phyloP scores from a whole-genome alignment of 176 grass and related monocot species.

The Bothriochloa decipiens region DNA sequence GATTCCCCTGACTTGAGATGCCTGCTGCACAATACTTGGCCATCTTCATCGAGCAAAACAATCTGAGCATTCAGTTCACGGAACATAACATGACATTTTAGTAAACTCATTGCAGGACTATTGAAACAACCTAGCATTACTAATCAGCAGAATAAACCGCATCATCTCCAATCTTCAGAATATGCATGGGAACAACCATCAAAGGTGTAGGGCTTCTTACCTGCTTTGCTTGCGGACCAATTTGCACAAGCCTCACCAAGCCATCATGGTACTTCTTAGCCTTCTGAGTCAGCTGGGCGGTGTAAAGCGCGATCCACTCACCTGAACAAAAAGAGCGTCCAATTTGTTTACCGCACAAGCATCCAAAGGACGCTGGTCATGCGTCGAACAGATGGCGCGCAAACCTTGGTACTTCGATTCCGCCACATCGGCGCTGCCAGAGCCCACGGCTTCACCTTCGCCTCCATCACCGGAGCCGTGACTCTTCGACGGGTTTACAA shows the following conservation, averaged over 20 bases:
- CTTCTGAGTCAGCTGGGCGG: slow-evolving; percentile 72
- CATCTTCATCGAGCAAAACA: slow-evolving; percentile 69
- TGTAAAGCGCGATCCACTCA: slow-evolving; percentile 72
- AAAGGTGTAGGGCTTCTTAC: slow-evolving; percentile 32
- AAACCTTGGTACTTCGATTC: slow-evolving; percentile 37
- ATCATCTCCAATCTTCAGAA: background rate
- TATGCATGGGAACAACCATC: background rate
- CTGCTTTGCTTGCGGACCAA: slow-evolving; percentile 60
- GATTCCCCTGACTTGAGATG: slow-evolving; percentile 65
- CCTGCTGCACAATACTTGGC: slow-evolving; percentile 50
- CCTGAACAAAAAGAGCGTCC: background rate
- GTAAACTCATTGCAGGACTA: slow-evolving; percentile 3
- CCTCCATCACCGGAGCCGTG: background rate
- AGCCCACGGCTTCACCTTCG: slow-evolving; percentile 5
- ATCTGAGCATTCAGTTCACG: slow-evolving; percentile 50
- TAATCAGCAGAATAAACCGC: background rate
- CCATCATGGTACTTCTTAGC: slow-evolving; percentile 84
- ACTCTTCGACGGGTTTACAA: slow-evolving; percentile 27
- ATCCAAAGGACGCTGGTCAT: background rate
- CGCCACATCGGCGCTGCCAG: background rate
- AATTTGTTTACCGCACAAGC: background rate
- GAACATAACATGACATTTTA: slow-evolving; percentile 23
- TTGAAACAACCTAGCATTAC: background rate
- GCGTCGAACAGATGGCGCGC: slow-evolving; percentile 36
- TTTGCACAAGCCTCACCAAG: slow-evolving; percentile 49